Evolutionary conservation across 306 rosid genomes (phyloP).

Genomic region (Medicago arabica): DNA sequence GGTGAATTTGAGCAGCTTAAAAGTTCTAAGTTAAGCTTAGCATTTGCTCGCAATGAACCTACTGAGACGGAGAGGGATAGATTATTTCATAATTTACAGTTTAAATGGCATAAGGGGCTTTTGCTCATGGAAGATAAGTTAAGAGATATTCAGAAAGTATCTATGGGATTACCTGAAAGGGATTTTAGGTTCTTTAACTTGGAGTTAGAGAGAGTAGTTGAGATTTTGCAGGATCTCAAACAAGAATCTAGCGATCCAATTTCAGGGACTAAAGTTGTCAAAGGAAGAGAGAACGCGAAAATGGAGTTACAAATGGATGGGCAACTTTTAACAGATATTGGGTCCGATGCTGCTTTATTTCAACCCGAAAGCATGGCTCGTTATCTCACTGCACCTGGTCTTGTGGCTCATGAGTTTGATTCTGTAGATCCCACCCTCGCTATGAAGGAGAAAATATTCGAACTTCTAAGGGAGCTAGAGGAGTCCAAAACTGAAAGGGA

Average conservation of each 20-base stretch:
- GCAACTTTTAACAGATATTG: constrained; percentile 61
- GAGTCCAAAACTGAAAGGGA: constrained; percentile 84
- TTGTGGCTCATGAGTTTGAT: constrained; percentile 66
- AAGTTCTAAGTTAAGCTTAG: constrained; percentile 54
- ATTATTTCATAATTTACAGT: constrained; percentile 58
- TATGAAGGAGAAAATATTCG: constrained; percentile 72
- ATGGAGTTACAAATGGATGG: constrained; percentile 56
- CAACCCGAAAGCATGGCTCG: constrained; percentile 68
- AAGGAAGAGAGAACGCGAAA: constrained; percentile 53
- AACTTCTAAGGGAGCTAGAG: constrained; percentile 82
- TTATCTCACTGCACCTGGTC: constrained; percentile 58
- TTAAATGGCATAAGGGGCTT: constrained; percentile 74
- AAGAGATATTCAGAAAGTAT: constrained; percentile 69
- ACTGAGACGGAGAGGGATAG: constrained; percentile 51
- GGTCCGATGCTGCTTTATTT: constrained; percentile 69
- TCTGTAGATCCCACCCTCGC: constrained; percentile 73
- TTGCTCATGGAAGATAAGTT: constrained; percentile 79
- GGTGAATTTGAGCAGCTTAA: constrained; percentile 68
- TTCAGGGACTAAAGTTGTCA: constrained; percentile 49
- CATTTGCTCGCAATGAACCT: constrained; percentile 53
- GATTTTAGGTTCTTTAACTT: constrained; percentile 63
- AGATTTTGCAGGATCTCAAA: constrained; percentile 70
- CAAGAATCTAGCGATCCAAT: constrained; percentile 63
- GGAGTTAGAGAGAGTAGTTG: constrained; percentile 71
- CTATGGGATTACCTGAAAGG: constrained; percentile 71